Conservation (phyloP, 257 asterid species). For the Solanum lycopersicoides region DNA sequence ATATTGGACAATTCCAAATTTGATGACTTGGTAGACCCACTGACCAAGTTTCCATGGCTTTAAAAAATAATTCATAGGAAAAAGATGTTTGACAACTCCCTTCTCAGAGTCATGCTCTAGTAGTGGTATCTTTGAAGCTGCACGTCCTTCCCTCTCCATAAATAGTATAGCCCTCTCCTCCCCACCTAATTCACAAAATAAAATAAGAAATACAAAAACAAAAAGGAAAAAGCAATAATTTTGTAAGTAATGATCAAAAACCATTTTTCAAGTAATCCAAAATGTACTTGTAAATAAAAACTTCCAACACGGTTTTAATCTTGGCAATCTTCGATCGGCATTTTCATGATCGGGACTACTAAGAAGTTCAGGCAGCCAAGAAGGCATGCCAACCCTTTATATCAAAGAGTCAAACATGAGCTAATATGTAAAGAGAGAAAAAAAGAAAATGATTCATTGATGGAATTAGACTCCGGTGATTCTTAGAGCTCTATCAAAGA, state of each 20-base stretch:
- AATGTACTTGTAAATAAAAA: not conserved
- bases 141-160: slow-evolving; percentile 93
- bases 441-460: not conserved
- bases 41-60: slow-evolving; percentile 91
- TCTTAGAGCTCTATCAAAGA: not conserved
- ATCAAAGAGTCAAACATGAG: not conserved
- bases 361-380: not conserved
- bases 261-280: not conserved
- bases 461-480: not conserved
- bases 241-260: not conserved
- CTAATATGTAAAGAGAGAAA: not conserved
- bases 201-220: not conserved
- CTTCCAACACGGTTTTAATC: not conserved
- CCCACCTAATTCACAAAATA: slow-evolving; percentile 36
- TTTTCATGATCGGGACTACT: not conserved
- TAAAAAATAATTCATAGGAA: slow-evolving; percentile 66
- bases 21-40: slow-evolving; percentile 92
- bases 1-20: slow-evolving; percentile 94
- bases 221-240: not conserved
- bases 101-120: slow-evolving; percentile 71
- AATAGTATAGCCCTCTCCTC: slow-evolving; percentile 81
- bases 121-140: slow-evolving; percentile 54
- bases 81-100: slow-evolving; percentile 81
- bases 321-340: not conserved
- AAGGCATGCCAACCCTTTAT: not conserved